These are phyloP conservation scores for Parasarocladium wereldwijsianum DNA, from an alignment of 2,329 filamentous ascomycete genomes.

Conservation along the genomic window DNA sequence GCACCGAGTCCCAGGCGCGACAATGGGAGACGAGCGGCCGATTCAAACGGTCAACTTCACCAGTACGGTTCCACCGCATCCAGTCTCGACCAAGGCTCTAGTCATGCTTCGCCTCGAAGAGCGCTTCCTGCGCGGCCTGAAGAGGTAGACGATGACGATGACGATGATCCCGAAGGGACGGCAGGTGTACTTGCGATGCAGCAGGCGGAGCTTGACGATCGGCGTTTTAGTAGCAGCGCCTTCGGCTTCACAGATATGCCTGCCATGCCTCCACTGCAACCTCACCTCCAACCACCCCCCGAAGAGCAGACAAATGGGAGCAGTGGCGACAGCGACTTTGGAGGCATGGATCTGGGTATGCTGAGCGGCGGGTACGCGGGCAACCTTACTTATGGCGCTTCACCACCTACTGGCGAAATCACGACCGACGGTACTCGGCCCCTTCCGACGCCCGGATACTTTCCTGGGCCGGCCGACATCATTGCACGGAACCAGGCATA, in stretches of 20 bases:
- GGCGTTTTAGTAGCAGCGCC: constrained; percentile 23
- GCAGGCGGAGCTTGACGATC: constrained; percentile 67
- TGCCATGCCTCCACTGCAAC: constrained; percentile 14
- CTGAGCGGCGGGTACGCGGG: constrained; percentile 58
- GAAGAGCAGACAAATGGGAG: constrained; percentile 38
- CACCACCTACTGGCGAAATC: constrained; percentile 24
- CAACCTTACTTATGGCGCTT: constrained; percentile 33
- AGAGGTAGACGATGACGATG: constrained; percentile 41
- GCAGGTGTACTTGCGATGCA: constrained; percentile 74
- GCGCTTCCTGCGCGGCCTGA: constrained; percentile 7
- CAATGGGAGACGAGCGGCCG: constrained; percentile 33
- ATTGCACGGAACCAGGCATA: constrained; percentile 25
- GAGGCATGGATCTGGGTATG: constrained; percentile 55
- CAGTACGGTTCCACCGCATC: constrained; percentile 36
- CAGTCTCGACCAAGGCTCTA: constrained; percentile 18
- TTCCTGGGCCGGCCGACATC: constrained; percentile 11
- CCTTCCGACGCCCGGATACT: constrained; percentile 29
- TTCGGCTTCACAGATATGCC: constrained; percentile 18
- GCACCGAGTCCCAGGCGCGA: constrained; percentile 25
- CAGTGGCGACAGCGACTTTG: constrained; percentile 66
- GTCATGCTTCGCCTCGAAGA: constrained; percentile 7
- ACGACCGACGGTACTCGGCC: constrained; percentile 28
- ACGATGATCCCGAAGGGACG: constrained; percentile 77
- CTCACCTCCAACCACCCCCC: constrained; percentile 28
- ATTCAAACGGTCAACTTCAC: constrained; percentile 30